Conservation (phyloP, 2,329 filamentous ascomycete genomes). For the Colletotrichum navitas region DNA sequence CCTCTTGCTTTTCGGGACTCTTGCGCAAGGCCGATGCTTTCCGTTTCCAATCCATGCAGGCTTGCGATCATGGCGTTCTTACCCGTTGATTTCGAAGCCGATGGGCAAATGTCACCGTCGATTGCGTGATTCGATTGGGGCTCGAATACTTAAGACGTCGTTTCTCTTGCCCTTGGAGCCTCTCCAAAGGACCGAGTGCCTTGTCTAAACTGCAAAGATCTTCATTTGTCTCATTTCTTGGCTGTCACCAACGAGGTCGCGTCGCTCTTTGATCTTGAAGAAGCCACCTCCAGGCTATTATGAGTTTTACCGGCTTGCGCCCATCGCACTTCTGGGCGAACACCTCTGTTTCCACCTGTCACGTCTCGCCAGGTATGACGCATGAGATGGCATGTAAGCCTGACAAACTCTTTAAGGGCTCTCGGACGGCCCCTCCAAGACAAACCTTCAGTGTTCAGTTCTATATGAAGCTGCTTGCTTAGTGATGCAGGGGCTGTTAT, state of each 20-base stretch:
- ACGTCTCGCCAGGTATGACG: not conserved
- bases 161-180: not conserved
- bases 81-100: conserved; percentile 25
- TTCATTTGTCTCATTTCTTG: not conserved
- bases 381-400: not conserved
- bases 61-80: not conserved
- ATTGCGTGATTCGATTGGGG: conserved; percentile 36
- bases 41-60: not conserved
- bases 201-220: too few relatives aligned
- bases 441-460: not conserved
- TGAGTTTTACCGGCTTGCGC: not conserved
- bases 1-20: not conserved
- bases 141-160: conserved; percentile 17
- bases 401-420: not conserved
- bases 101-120: conserved; percentile 37
- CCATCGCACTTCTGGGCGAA: not conserved
- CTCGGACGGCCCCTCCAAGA: not conserved
- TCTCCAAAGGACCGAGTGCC: not conserved
- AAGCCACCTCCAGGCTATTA: not conserved
- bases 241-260: not conserved
- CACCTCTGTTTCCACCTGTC: not conserved
- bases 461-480: not conserved
- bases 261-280: not conserved
- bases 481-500: not conserved
- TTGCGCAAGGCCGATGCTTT: conserved; percentile 7